phyloP scores from a whole-genome alignment of 2,329 filamentous ascomycete species.

The Remersonia thermophila region DNA sequence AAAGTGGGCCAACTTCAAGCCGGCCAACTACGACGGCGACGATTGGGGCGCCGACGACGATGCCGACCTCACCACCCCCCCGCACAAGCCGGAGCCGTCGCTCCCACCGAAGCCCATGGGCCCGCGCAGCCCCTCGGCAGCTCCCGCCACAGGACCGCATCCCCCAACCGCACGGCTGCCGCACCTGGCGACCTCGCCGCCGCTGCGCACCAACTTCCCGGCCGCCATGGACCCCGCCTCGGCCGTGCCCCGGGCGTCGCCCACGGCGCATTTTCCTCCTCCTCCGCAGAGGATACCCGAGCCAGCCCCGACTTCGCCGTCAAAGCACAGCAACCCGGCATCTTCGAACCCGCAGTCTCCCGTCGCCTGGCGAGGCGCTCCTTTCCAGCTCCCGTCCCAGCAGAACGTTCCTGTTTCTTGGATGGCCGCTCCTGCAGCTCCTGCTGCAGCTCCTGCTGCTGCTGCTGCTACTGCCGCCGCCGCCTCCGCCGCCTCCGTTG shows the following conservation, averaged over 20 bases:
- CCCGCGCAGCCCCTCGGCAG: constrained; percentile 10
- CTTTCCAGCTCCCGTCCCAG: constrained; percentile 41
- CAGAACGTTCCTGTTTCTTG: too few relatives aligned
- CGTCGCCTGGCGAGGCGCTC: constrained; percentile 10
- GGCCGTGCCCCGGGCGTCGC: too few relatives aligned
- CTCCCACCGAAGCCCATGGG: constrained; percentile 13
- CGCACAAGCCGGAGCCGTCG: constrained; percentile 30
- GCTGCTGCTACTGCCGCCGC: too few relatives aligned
- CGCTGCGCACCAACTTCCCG: constrained; percentile 16
- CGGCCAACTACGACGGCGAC: constrained; percentile 78
- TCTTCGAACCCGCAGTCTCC: constrained; percentile 2
- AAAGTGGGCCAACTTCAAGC: constrained; percentile 89
- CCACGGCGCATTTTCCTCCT: too few relatives aligned
- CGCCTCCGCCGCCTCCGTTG: too few relatives aligned
- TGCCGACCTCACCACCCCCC: constrained; percentile 34
- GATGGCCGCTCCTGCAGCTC: too few relatives aligned
- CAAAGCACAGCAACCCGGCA: too few relatives aligned
- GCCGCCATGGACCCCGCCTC: too few relatives aligned
- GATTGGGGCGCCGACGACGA: constrained; percentile 74
- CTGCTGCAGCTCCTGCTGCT: too few relatives aligned
- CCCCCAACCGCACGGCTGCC: constrained; percentile 12
- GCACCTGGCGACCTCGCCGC: constrained; percentile 12
- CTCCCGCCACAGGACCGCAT: background rate
- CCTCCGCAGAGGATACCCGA: too few relatives aligned
- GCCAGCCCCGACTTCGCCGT: too few relatives aligned